Evolutionary conservation across 352 stramenopile genomes (phyloP), one percentile per base, ranked within the genome.

Genomic region (Phytopythium kandeliae): DNA sequence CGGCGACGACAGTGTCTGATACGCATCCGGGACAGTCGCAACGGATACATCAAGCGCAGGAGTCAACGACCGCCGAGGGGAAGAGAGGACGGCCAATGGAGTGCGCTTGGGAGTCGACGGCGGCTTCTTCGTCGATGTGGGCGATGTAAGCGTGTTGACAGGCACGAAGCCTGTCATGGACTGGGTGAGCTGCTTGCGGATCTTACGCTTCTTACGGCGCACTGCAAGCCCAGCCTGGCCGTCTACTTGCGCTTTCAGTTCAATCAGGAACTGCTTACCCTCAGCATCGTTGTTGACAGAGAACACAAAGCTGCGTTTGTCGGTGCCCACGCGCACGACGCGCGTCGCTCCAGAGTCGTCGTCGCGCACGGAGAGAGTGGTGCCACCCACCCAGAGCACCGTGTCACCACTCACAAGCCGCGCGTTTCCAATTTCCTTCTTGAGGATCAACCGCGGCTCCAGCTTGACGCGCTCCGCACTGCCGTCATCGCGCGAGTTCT

Each of bases 381-480:
- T 63, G 25, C 74, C 62, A 0, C 66, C 70, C 5, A 91, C 76
- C 78, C 80, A 93, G 26, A 93, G 51, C 61, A 91, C 72, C 2
- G 56, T 55, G 42, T 91, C 83, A 19, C 74, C 78, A 34, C 75
- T 86, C 13, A 91, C 83, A 8, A 93, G 62, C 0, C 83, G 77
- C 49, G 83, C 83, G 25, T 93, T 93, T 24, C 80, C 79, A 19
- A 91, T 57, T 51, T 93, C 83, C 53, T 90, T 91, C 54, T 85
- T 86, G 36, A 93, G 64, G 19, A 75, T 48, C 15, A 93, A 58
- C 12, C 63, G 53, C 3, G 53, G 67, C 44, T 68, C 58, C 19
- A 91, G 62, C 22, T 61, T 61, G 30, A 40, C 62, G 42, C 55
- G 61, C 30, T 68, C 46, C 22, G 78, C 54, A 22, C 63, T 53